Base-by-base conservation (phyloP, 495 filamentous ascomycete genomes). In the Neurospora sp. region DNA sequence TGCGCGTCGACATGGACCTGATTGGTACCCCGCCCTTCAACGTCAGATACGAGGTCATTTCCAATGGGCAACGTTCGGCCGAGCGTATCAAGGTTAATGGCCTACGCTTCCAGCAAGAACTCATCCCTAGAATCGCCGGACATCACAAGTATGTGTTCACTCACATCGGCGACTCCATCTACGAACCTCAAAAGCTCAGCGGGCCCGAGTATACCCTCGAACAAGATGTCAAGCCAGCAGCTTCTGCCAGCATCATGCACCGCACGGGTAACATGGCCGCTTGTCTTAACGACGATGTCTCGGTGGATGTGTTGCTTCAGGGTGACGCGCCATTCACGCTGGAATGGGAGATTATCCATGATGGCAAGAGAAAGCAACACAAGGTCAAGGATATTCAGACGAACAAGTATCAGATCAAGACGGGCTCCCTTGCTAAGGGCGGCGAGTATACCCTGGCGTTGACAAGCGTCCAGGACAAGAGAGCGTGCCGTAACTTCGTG, bases 261-360 rank as follows among this genome's bases (percentile, higher is more conserved):
- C 81, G 85, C 14, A 80, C 83, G 3, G 80, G 82, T 11, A 82
- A 81, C 48, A 84, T 88, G 71, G 88, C 86, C 75, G 88, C 90
- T 68, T 99, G 96, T 76, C 91, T 97, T 61, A 94, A 94, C 39
- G 91, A 97, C 71, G 86, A 90, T 37, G 88, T 93, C 6, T 86
- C 88, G 35, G 88, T 94, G 27, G 87, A 91, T 53, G 87, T 98
- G 46, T 80, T 84, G 71, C 87, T 98, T 61, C 82, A 89, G 70
- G 96, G 96, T 40, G 93, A 97, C 73, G 84, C 88, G 22, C 96
- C 96, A 0, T 97, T 93, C 85, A 91, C 83, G n/a, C 79, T 99
- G 9, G 93, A 97, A 75, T 99, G 97, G 82, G 96, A 98, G 78
- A 82, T 98, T 39, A 87, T 97, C n/a, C 92, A 98, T 79, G 90